These are phyloP conservation scores for Aspergillus baeticus DNA, from an alignment of 495 filamentous ascomycete species.

Conservation along the genomic window DNA sequence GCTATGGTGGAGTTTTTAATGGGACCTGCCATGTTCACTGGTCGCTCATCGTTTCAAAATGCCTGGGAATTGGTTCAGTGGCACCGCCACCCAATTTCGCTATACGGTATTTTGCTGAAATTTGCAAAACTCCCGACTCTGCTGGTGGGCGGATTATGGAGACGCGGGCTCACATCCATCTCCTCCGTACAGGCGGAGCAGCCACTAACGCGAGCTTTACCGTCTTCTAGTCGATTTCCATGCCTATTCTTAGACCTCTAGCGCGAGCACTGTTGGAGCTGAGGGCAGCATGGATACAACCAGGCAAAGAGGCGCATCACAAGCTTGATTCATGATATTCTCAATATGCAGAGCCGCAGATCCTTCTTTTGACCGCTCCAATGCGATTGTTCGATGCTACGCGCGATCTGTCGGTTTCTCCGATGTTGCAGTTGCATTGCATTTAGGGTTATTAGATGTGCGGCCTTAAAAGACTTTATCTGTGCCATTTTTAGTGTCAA, in stretches of 20 bases:
- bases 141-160: not conserved
- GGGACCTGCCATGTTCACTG: constrained; percentile 1
- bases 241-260: constrained; percentile 18
- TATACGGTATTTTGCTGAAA: not conserved
- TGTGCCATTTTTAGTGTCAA: too few relatives aligned
- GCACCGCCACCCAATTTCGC: constrained; percentile 5
- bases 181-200: not conserved
- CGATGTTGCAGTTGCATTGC: not conserved
- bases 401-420: not conserved
- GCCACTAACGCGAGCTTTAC: constrained; percentile 4
- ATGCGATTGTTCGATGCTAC: not conserved
- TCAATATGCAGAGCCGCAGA: constrained; percentile 5
- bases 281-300: not conserved
- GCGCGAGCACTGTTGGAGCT: not conserved
- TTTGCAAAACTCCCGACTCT: not conserved
- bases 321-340: constrained; percentile 1
- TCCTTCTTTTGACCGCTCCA: not conserved
- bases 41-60: constrained; percentile 16
- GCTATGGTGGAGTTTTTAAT: not conserved
- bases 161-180: not conserved
- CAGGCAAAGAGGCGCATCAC: constrained; percentile 3
- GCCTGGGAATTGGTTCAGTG: constrained; percentile 1
- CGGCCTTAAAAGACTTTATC: too few relatives aligned
- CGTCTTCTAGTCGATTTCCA: constrained; percentile 12
- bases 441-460: not conserved